phyloP scores from a whole-genome alignment of 768 basidiomycete genomes.

The Phlebiopsis gigantea region DNA sequence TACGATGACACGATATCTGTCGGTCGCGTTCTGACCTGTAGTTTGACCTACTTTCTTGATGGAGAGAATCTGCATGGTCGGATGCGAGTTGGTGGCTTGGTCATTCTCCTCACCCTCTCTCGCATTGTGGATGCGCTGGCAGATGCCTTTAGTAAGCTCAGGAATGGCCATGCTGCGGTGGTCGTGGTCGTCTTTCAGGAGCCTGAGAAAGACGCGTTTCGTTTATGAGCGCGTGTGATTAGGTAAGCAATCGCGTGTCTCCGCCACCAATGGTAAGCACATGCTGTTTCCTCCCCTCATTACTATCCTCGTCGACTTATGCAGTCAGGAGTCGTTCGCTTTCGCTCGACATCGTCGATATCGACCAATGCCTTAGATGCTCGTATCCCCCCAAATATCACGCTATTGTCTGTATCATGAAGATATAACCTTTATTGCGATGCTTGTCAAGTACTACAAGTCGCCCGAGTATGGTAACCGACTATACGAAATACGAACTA shows the following conservation, averaged over 20 bases:
- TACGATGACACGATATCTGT: conserved; percentile 76
- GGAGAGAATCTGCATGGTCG: conserved; percentile 74
- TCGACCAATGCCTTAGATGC: too few relatives aligned
- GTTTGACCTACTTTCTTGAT: conserved; percentile 66
- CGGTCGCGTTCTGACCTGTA: conserved; percentile 31
- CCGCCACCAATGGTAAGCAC: background rate
- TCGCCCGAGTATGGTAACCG: background rate
- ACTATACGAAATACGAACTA: background rate
- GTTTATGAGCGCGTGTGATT: conserved; percentile 18
- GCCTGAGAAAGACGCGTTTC: conserved; percentile 12
- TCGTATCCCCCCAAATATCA: too few relatives aligned
- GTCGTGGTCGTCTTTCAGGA: conserved; percentile 9
- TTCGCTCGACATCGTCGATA: too few relatives aligned
- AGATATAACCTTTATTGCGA: background rate
- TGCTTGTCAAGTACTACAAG: background rate
- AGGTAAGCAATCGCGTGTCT: conserved; percentile 10
- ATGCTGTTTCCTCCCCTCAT: background rate
- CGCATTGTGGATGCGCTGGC: conserved; percentile 41
- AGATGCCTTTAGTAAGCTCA: conserved; percentile 58
- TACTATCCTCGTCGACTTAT: background rate
- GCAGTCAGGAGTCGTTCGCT: too few relatives aligned
- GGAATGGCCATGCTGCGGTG: conserved; percentile 27
- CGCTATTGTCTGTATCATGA: background rate
- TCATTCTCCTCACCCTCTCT: conserved; percentile 31
- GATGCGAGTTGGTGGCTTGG: conserved; percentile 26